phyloP scores from a whole-genome alignment of 495 filamentous ascomycete species.

The Delitschia confertaspora region DNA sequence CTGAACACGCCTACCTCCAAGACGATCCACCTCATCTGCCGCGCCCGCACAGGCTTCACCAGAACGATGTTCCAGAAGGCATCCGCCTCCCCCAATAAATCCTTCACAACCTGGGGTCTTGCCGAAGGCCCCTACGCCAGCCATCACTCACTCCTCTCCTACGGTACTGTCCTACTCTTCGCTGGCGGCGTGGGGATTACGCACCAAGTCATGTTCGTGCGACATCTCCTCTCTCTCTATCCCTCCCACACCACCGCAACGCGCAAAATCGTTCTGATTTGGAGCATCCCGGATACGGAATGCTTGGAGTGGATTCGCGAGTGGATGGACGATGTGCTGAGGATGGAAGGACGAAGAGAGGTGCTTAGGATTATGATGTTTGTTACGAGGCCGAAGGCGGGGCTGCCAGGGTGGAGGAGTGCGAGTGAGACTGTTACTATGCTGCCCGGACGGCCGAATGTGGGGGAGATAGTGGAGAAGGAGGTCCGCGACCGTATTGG shows the following conservation, averaged over 20 bases:
- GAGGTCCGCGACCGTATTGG: constrained; percentile 71
- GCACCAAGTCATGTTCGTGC: constrained; percentile 48
- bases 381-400: constrained; percentile 71
- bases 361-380: constrained; percentile 80
- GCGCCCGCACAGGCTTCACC: constrained; percentile 48
- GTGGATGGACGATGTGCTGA: constrained; percentile 93
- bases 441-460: constrained; percentile 62
- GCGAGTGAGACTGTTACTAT: constrained; percentile 80
- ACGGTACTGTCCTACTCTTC: constrained; percentile 48
- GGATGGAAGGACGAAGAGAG: constrained; percentile 71
- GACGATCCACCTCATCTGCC: constrained; percentile 46
- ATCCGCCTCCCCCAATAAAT: constrained; percentile 34
- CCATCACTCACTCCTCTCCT: constrained; percentile 43
- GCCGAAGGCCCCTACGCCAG: constrained; percentile 53
- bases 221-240: constrained; percentile 41
- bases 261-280: constrained; percentile 67
- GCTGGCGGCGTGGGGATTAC: constrained; percentile 54
- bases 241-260: constrained; percentile 37
- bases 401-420: constrained; percentile 69
- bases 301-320: constrained; percentile 85
- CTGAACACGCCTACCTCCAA: constrained; percentile 34
- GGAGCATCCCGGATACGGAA: constrained; percentile 76
- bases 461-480: constrained; percentile 57
- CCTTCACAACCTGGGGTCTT: constrained; percentile 41
- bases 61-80: constrained; percentile 43